Percentiles rank a stretch among this genome's conserved stretches.
Evolutionary conservation across 202 grass and related monocot species (phyloP).

Genomic region (Bolboschoenoplectus hybrid): DNA sequence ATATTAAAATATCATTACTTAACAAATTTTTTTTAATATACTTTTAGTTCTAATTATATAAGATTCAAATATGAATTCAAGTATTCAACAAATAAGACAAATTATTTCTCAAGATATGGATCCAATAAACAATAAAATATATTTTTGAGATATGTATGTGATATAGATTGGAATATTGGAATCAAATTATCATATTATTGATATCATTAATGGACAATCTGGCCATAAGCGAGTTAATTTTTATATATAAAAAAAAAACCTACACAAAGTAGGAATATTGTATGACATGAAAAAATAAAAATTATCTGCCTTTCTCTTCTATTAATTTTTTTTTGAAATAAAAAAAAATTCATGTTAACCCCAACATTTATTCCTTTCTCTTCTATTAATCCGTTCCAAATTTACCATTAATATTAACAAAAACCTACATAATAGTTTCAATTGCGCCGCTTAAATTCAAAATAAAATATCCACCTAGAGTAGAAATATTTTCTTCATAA

Average conservation of each 20-base stretch:
- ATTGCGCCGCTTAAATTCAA: no score
- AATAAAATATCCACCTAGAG: no score
- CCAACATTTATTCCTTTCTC: no score
- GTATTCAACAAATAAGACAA: background rate
- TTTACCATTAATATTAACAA: no score
- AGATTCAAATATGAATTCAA: background rate
- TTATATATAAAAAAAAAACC: background rate
- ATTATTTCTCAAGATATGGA: background rate
- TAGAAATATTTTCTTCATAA: no score
- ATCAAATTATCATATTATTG: no score
- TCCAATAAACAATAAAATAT: background rate
- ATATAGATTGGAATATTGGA: no score
- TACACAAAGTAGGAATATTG: background rate
- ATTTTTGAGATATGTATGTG: background rate
- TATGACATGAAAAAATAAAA: background rate
- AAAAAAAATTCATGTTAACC: no score
- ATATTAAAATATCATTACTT: background rate
- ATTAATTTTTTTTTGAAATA: background rate
- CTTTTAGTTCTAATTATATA: background rate
- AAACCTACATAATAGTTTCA: no score
- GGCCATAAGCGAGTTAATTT: no score
- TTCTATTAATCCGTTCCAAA: no score
- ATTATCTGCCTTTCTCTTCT: background rate
- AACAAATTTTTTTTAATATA: background rate
- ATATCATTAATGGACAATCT: no score